These are phyloP conservation scores for Chaetomiaceae sp. DNA, from an alignment of 2,329 filamentous ascomycete genomes.

Conservation along the genomic window DNA sequence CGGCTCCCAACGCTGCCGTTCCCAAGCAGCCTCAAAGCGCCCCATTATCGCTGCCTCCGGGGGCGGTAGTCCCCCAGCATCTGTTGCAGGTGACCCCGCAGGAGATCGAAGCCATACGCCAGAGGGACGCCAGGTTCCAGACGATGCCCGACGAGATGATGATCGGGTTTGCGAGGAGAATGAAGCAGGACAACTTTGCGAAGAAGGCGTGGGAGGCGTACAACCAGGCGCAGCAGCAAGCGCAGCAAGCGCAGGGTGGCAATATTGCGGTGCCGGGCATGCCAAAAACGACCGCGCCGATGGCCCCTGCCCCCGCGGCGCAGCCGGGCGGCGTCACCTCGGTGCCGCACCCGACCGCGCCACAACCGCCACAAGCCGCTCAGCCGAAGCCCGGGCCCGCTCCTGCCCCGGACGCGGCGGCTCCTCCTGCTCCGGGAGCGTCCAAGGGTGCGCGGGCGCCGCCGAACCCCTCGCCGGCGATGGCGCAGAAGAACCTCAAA, in stretches of 20 bases:
- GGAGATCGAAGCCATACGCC: slow-evolving; percentile 26
- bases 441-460: slow-evolving; percentile 27
- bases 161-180: slow-evolving; percentile 11
- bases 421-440: slow-evolving; percentile 17
- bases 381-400: slow-evolving; percentile 17
- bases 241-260: no score
- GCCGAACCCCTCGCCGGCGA: slow-evolving; percentile 34
- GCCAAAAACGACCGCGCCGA: slow-evolving; percentile 5
- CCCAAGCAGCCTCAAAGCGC: slow-evolving; percentile 11
- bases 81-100: slow-evolving; percentile 23
- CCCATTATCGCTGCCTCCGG: slow-evolving; percentile 18
- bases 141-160: slow-evolving; percentile 6
- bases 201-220: slow-evolving; percentile 12
- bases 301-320: background rate
- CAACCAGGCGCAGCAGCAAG: slow-evolving; percentile 3
- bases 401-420: slow-evolving; percentile 5
- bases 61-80: slow-evolving; percentile 17
- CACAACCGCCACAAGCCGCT: slow-evolving; percentile 19
- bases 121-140: slow-evolving; percentile 18
- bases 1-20: slow-evolving; percentile 1
- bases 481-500: slow-evolving; percentile 43
- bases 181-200: slow-evolving; percentile 13
- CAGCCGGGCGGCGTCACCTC: slow-evolving; percentile 1
- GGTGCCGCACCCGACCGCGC: slow-evolving; percentile 17
- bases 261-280: background rate